Base-by-base conservation (phyloP, 371 early-diverging fungal species). In the Saksenaea oblongispora region DNA sequence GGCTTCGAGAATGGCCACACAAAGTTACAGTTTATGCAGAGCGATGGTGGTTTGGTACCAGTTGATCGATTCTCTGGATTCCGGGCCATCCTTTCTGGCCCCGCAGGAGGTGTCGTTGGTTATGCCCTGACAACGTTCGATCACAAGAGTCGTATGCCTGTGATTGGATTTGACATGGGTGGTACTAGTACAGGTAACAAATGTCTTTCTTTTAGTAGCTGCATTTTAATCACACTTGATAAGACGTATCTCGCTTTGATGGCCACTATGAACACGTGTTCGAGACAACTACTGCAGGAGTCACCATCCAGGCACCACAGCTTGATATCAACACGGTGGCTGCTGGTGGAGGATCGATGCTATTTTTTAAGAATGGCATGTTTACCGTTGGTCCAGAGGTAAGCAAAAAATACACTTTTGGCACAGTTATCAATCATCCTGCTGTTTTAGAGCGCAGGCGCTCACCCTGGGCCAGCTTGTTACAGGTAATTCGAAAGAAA, bases 391-490 rank as follows among this genome's bases (percentile, higher is more conserved):
- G 97, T 8, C 94, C 94, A n/a, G 92, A 92, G 74, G 89, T 88
- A 73, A 60, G 58, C 18, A 2, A 3, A 13, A 47, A 55, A 5
- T 35, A 22, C 44, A 42, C 24, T 51, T 31, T 53, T 57, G 35
- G 15, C 22, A 24, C 18, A 10, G 14, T 15, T 44, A 41, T 5
- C 35, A 54, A 35, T 22, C 1, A 35, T 36, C 28, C 17, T n/a
- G 10, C 15, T 61, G 18, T 57, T n/a, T 31, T 80, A 90, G 82
- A 94, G 95, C 72, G 97, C 95, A 1, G 91, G 95, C 41, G 96
- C 97, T 15, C 91, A 95, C 70, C 98, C 98, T 0, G 98, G 98
- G 2, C 98, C 98, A 2, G 92, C 94, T 3, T 97, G 97, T 73
- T 87, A 87, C 58, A 71, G 79, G 79, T 75, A 27, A 14, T 55